phyloP scores from a whole-genome alignment of 257 asterid species.

The Solanum boliviense region DNA sequence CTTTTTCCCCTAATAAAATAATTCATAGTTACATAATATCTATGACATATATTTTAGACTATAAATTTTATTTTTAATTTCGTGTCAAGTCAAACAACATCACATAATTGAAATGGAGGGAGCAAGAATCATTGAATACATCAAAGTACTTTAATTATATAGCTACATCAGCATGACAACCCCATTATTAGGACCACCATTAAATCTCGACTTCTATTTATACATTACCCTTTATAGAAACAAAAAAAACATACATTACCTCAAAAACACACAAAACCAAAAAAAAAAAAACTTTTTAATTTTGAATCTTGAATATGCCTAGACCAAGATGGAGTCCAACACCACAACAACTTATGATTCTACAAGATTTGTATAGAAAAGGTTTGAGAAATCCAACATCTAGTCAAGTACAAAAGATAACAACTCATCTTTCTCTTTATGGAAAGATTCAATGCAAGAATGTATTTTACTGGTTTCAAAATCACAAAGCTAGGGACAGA shows the following conservation, averaged over 20 bases:
- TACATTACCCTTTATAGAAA: background rate
- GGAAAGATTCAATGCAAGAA: background rate
- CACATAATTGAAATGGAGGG: background rate
- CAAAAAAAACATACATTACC: background rate
- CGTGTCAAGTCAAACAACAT: background rate
- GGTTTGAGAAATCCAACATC: background rate
- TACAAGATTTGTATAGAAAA: background rate
- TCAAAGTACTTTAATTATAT: background rate
- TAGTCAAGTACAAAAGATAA: background rate
- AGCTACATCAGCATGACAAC: background rate
- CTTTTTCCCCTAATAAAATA: no score
- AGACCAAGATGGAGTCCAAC: background rate
- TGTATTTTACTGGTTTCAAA: background rate
- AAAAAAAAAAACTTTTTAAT: no score
- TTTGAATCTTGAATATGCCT: background rate
- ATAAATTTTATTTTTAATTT: no score
- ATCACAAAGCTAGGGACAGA: background rate
- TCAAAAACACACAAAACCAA: background rate
- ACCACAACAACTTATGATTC: background rate
- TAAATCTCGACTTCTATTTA: background rate
- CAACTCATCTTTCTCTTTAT: background rate
- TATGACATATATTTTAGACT: no score
- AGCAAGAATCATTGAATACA: background rate
- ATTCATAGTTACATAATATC: no score
- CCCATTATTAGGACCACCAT: background rate